A percentile compares a stretch with the other conserved stretches of the same genome.
Conservation (phyloP, 208 protist genomes). For the Acanthamoeba comandoni region DNA sequence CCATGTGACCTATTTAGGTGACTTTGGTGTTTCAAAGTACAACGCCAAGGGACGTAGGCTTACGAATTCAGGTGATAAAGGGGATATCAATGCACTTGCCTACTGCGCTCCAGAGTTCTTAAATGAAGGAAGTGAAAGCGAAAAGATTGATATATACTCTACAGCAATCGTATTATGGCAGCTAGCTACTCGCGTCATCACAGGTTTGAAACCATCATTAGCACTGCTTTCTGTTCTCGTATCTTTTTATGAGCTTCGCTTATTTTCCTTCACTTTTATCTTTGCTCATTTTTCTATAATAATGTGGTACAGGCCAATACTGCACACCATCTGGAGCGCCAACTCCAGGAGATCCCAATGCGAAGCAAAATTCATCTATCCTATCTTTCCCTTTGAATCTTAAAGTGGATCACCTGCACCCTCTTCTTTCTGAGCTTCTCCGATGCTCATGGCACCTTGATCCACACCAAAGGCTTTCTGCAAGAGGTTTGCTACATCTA, state of each 20-base stretch:
- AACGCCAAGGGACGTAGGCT: constrained; percentile 13
- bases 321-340: too few relatives aligned
- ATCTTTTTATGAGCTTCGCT: too few relatives aligned
- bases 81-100: background rate
- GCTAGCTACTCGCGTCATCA: background rate
- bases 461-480: background rate
- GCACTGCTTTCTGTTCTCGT: too few relatives aligned
- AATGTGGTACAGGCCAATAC: too few relatives aligned
- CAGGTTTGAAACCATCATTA: background rate
- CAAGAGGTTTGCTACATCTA: constrained; percentile 19
- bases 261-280: too few relatives aligned
- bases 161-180: constrained; percentile 20
- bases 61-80: background rate
- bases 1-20: background rate
- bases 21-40: constrained; percentile 14
- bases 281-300: too few relatives aligned
- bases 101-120: constrained; percentile 33
- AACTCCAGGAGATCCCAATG: too few relatives aligned
- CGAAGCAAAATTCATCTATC: too few relatives aligned
- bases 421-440: background rate
- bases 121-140: background rate
- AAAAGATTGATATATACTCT: constrained; percentile 30
- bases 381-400: too few relatives aligned
- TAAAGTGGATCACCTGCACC: constrained; percentile 33
- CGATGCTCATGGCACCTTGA: background rate